Conservation (phyloP, 345 rosid genomes). For the Fremontodendron californicum region DNA sequence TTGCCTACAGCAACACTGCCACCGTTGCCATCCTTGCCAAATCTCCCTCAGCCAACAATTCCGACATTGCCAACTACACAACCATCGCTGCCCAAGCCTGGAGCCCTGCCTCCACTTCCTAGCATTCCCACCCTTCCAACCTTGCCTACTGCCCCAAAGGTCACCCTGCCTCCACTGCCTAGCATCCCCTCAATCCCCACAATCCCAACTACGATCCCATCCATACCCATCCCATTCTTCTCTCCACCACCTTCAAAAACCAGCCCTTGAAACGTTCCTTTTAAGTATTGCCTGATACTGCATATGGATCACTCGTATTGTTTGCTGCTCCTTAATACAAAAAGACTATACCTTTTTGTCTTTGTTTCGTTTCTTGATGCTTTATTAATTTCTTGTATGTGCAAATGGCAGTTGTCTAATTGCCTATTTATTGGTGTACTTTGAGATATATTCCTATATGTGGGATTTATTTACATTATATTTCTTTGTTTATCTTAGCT, state of each 20-base stretch:
- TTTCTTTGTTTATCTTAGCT: background rate
- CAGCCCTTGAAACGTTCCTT: background rate
- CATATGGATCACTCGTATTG: background rate
- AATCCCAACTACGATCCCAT: conserved; percentile 28
- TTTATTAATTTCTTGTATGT: background rate
- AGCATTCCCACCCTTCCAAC: background rate
- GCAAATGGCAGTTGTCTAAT: background rate
- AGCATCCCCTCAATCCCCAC: conserved; percentile 28
- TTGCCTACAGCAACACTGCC: background rate
- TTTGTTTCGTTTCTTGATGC: background rate
- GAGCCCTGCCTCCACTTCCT: background rate
- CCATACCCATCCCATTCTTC: conserved; percentile 32
- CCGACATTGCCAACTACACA: conserved; percentile 10
- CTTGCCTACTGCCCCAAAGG: conserved; percentile 14
- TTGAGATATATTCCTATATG: background rate
- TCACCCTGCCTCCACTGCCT: conserved; percentile 22
- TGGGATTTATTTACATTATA: background rate
- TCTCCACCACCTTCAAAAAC: conserved; percentile 28
- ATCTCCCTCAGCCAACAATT: conserved; percentile 12
- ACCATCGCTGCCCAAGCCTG: conserved; percentile 24
- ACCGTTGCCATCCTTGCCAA: conserved; percentile 4
- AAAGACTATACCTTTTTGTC: background rate
- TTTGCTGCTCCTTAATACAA: background rate
- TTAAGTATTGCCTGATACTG: background rate
- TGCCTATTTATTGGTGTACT: background rate